These are phyloP conservation scores for Carex cristatella DNA, from an alignment of 176 grass and related monocot species.

Conservation along the genomic window DNA sequence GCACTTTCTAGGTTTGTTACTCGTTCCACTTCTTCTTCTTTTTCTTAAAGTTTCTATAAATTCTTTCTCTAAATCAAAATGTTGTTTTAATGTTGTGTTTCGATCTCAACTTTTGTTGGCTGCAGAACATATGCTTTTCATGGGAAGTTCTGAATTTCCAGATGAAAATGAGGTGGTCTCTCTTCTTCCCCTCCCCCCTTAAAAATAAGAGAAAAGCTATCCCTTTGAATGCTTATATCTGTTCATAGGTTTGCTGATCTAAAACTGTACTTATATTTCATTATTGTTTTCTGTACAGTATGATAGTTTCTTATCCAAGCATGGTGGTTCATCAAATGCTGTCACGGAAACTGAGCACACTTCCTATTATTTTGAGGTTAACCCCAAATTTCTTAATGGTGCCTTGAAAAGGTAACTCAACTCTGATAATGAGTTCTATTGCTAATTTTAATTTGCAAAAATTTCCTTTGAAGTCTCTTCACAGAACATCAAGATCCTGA, in stretches of 20 bases:
- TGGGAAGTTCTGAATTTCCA: constrained; percentile 97
- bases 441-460: constrained; percentile 5
- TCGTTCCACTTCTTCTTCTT: constrained; percentile 13
- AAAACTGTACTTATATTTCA: constrained; percentile 17
- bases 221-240: neutral
- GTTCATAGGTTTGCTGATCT: neutral
- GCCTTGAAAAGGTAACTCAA: constrained; percentile 72
- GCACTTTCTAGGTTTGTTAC: constrained; percentile 83
- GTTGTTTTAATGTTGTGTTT: neutral
- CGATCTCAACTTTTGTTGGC: neutral
- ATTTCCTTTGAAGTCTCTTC: constrained; percentile 3
- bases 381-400: constrained; percentile 67
- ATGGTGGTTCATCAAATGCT: constrained; percentile 93
- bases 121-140: constrained; percentile 99
- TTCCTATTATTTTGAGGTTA: constrained; percentile 94
- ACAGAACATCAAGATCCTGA: constrained; percentile 26
- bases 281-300: constrained; percentile 48
- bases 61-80: neutral
- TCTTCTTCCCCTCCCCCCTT: neutral
- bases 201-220: neutral
- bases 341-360: constrained; percentile 93
- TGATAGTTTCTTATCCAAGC: constrained; percentile 90
- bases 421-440: constrained; percentile 21
- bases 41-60: neutral
- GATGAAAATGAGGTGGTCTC: constrained; percentile 87